Percentiles rank a stretch among this genome's conserved stretches.
Conservation (phyloP, 768 basidiomycete genomes). For the Pleurotus giganteus region DNA sequence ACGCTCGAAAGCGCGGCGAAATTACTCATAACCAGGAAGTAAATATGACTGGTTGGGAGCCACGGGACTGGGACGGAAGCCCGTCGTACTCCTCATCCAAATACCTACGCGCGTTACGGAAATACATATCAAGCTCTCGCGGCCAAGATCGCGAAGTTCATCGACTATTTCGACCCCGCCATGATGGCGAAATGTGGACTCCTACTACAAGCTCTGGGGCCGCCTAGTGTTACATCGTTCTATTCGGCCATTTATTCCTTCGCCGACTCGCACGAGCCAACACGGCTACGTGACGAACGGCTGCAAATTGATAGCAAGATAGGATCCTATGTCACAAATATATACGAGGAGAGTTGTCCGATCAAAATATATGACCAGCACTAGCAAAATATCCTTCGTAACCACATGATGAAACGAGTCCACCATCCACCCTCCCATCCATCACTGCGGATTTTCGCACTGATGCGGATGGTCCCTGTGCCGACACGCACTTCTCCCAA, state of each 20-base stretch:
- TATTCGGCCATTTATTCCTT: too few relatives aligned
- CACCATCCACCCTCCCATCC: slow-evolving; percentile 81
- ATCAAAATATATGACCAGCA: not conserved
- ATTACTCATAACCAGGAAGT: slow-evolving; percentile 7
- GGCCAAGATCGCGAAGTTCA: not conserved
- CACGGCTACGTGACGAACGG: not conserved
- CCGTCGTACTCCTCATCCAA: not conserved
- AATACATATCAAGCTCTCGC: not conserved
- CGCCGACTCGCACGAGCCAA: slow-evolving; percentile 3
- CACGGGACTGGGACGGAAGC: slow-evolving; percentile 7
- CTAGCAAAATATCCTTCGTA: slow-evolving; percentile 75
- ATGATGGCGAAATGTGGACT: too few relatives aligned
- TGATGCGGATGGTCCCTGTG: slow-evolving; percentile 84
- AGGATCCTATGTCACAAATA: slow-evolving; percentile 4
- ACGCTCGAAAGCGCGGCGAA: not conserved
- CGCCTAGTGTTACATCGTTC: too few relatives aligned
- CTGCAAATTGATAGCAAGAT: not conserved
- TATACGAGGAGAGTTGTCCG: not conserved
- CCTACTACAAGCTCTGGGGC: too few relatives aligned
- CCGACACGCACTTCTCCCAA: slow-evolving; percentile 68
- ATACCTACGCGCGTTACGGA: not conserved
- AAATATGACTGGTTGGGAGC: not conserved
- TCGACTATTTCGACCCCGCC: too few relatives aligned
- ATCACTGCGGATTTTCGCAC: slow-evolving; percentile 52
- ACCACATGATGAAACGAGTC: slow-evolving; percentile 78